Evolutionary conservation across 1,139 yeast genomes (phyloP).

Genomic region (Petasospora rhodanensis): DNA sequence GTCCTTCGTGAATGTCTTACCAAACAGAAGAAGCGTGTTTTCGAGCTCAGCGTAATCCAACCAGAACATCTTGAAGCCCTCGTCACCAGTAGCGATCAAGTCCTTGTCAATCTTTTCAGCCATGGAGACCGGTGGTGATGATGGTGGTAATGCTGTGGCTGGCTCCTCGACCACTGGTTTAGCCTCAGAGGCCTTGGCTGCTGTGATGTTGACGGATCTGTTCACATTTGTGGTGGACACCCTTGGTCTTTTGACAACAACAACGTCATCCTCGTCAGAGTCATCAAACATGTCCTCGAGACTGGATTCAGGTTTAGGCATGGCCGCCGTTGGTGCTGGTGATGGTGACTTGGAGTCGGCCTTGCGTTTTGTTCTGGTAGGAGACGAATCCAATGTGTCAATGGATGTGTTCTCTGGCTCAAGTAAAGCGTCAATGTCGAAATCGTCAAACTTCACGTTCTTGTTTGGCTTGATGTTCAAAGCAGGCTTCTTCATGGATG

Average conservation of each 20-base stretch:
- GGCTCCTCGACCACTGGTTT: conserved; percentile 5
- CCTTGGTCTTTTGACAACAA: conserved; percentile 31
- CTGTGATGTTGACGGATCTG: conserved; percentile 28
- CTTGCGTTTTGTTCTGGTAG: conserved; percentile 18
- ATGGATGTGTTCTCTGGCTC: conserved; percentile 21
- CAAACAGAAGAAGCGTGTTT: conserved; percentile 69
- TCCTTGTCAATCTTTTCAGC: conserved; percentile 44
- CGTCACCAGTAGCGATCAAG: conserved; percentile 40
- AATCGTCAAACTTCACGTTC: conserved; percentile 17
- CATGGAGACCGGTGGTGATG: conserved; percentile 25
- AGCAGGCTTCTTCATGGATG: conserved; percentile 10
- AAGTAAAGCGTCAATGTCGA: conserved; percentile 17
- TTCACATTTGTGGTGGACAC: conserved; percentile 29
- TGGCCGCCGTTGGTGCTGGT: conserved; percentile 1
- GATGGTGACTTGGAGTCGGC: conserved; percentile 1
- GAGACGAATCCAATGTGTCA: conserved; percentile 24
- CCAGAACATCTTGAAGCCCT: conserved; percentile 77
- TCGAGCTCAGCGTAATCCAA: conserved; percentile 82
- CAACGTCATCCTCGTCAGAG: conserved; percentile 31
- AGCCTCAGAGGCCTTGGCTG: conserved; percentile 13
- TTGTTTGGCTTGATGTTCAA: conserved; percentile 4
- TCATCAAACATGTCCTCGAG: conserved; percentile 26
- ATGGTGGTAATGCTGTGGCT: no score
- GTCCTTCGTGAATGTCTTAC: conserved; percentile 63
- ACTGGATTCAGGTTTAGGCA: conserved; percentile 11